Evolutionary conservation across 164 flowering plant genomes (phyloP).

Genomic region (Liquidambar formosana): DNA sequence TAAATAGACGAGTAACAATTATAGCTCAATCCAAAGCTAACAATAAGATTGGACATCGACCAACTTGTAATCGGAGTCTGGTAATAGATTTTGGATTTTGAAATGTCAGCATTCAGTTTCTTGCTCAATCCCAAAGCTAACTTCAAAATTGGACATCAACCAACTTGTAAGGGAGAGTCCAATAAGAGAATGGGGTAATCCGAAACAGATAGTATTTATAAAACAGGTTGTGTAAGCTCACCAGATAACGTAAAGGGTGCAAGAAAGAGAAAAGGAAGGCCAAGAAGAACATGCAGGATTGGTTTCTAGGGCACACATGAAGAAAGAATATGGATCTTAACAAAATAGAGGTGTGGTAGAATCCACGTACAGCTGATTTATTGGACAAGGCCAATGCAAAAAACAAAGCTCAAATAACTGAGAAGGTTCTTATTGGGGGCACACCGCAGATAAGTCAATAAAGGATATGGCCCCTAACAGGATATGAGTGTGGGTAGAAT

Average conservation of each 20-base stretch:
- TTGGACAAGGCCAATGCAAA: too few relatives aligned
- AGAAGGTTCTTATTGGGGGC: not conserved
- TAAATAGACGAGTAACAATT: too few relatives aligned
- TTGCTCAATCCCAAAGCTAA: too few relatives aligned
- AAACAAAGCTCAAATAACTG: too few relatives aligned
- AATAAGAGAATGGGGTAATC: not conserved
- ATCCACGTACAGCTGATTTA: too few relatives aligned
- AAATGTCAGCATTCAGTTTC: too few relatives aligned
- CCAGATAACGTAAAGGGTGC: not conserved
- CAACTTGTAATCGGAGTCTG: too few relatives aligned
- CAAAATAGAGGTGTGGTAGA: too few relatives aligned
- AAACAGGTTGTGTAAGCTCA: not conserved
- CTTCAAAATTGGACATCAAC: not conserved
- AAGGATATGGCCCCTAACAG: not conserved
- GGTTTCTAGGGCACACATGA: not conserved
- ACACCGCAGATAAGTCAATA: too few relatives aligned
- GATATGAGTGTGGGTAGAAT: not conserved
- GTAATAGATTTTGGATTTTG: too few relatives aligned
- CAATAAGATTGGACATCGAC: too few relatives aligned
- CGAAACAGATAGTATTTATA: not conserved
- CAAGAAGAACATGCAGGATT: not conserved
- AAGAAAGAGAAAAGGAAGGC: not conserved
- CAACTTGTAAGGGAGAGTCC: not conserved
- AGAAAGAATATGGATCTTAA: not conserved
- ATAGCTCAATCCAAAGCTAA: too few relatives aligned